Evolutionary conservation across 768 basidiomycete species (phyloP), one percentile per base, ranked within the genome.

Genomic region (Mycena indigotica): DNA sequence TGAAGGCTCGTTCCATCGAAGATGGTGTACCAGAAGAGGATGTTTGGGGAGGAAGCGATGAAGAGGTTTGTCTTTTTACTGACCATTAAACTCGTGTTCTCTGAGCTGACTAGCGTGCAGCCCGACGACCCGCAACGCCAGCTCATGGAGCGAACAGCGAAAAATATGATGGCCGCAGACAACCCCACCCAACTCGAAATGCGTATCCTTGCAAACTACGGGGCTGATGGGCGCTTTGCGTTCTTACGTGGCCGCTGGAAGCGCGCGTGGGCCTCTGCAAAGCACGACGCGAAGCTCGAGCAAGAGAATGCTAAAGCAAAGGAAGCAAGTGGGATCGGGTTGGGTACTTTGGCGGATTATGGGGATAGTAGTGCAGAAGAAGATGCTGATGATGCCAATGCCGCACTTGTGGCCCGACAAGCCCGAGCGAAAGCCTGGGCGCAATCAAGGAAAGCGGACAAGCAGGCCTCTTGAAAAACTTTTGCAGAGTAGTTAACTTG

Each of bases 141-240:
- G 3, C 77, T 95, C 12, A 94, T 97, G 85, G 72, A 75, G 12
- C 83, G 87, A 52, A 95, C 93, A 0, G 90, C 90, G 0, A 62
- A 68, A 13, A 89, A 93, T 58, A 72, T 95, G 28, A 67, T 80
- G 24, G 72, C 83, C 5, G 89, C 93, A 1, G 84, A 87, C 1
- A 93, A 95, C 65, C 82, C 91, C 16, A 83, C 86, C 0, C 86
- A 93, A 61, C 79, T 96, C 23, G 93, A 95, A 70, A 86, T 94
- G 80, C 84, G 93, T 5, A 94, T 97, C 64, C 76, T 96, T 16
- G 87, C 94, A 10, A 93, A 96, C 64, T 83, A 95, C 66, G 88
- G 91, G 0, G 74, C 77, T 13, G 93, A 96, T 68, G 74, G 77
- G 44, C 81, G 90, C 5, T 95, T 97, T 66, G 84, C 87, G 1